Percentiles rank a stretch among this genome's conserved stretches.
phyloP scores from a whole-genome alignment of 73 alveolate genomes.

The Stentor coeruleus region DNA sequence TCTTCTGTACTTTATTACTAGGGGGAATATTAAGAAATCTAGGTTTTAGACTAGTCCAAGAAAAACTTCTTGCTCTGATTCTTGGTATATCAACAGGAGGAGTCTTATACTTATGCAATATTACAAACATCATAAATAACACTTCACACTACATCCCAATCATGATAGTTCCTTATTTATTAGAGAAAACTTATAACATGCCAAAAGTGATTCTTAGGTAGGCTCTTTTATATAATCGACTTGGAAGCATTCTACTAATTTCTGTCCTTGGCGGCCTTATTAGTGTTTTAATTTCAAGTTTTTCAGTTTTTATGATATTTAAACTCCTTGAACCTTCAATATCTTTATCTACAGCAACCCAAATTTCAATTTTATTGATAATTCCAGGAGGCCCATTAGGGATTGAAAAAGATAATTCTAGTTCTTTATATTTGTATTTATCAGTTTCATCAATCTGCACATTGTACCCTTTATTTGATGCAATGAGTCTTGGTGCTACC shows the following conservation, averaged over 20 bases:
- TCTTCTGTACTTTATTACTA: no score
- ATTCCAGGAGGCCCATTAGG: not conserved
- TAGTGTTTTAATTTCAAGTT: not conserved
- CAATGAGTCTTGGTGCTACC: not conserved
- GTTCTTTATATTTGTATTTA: not conserved
- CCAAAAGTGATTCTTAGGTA: not conserved
- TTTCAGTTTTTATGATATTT: not conserved
- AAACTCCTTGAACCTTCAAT: not conserved
- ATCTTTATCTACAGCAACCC: not conserved
- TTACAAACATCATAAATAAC: not conserved
- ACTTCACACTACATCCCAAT: not conserved
- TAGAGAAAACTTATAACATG: not conserved
- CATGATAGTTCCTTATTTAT: not conserved
- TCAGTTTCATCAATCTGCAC: not conserved
- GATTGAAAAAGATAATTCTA: not conserved
- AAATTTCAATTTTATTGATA: not conserved
- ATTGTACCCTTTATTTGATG: not conserved
- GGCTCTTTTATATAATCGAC: no score
- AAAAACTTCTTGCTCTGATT: not conserved
- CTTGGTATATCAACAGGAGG: not conserved
- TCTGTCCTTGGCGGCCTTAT: not conserved
- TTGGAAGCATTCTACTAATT: not conserved
- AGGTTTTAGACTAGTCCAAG: not conserved
- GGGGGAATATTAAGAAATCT: constrained; percentile 9
- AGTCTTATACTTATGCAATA: not conserved